Conservation (phyloP, 352 stramenopile genomes). For the Pythium oligandrum region DNA sequence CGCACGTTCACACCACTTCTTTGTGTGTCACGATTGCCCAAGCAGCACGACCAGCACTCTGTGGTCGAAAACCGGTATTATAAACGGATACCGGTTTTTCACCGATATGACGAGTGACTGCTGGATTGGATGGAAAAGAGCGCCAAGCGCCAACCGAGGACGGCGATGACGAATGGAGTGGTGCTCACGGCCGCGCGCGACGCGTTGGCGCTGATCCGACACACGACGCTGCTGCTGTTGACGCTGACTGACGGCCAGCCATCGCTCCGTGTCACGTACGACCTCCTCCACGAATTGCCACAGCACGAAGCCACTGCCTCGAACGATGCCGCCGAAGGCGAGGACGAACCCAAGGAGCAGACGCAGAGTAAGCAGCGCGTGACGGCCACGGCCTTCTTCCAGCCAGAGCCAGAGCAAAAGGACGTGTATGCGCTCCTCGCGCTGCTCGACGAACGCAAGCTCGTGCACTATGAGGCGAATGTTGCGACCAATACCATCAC, state of each 20-base stretch:
- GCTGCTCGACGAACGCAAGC: constrained; percentile 61
- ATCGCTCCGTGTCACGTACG: constrained; percentile 12
- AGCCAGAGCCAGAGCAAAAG: constrained; percentile 12
- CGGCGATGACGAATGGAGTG: constrained; percentile 44
- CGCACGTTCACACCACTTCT: too few relatives aligned
- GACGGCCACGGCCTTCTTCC: constrained; percentile 19
- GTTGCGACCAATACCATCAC: constrained; percentile 29
- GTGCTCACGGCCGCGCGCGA: constrained; percentile 35
- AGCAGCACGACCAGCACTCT: constrained; percentile 18
- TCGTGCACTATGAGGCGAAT: constrained; percentile 74
- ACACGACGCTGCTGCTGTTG: constrained; percentile 58
- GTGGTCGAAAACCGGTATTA: not conserved
- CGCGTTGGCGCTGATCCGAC: constrained; percentile 43
- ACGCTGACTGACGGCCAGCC: constrained; percentile 11
- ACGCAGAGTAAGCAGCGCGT: constrained; percentile 18
- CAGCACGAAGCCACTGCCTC: constrained; percentile 1
- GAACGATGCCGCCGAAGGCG: constrained; percentile 5
- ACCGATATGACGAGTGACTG: constrained; percentile 7
- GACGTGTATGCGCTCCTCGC: constrained; percentile 46
- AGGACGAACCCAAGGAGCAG: constrained; percentile 13
- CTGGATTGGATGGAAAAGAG: not conserved
- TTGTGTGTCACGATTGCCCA: not conserved
- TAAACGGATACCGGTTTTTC: constrained; percentile 12
- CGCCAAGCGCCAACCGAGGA: constrained; percentile 10
- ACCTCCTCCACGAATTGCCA: constrained; percentile 15